A percentile compares a stretch with the other conserved stretches of the same genome.
Conservation (phyloP, 192 early-diverging fungal species). For the Lunasporangiospora selenospora region DNA sequence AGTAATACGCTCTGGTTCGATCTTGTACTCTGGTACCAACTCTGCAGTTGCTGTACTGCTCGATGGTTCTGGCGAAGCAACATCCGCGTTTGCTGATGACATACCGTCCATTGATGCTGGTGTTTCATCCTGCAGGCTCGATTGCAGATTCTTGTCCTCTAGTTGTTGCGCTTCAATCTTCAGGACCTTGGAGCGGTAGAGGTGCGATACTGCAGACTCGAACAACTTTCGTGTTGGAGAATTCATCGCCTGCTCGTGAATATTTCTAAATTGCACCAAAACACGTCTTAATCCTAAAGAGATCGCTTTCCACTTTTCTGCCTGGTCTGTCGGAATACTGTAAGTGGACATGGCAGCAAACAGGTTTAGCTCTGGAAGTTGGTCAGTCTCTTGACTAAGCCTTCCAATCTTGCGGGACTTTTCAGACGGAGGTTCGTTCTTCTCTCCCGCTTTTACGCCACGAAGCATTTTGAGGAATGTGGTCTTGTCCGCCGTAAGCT, state of each 20-base stretch:
- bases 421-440: neutral
- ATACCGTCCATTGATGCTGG: too few relatives aligned
- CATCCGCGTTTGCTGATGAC: too few relatives aligned
- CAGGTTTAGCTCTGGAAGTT: slow-evolving; percentile 8
- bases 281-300: neutral
- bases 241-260: neutral
- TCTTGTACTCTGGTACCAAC: too few relatives aligned
- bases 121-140: neutral
- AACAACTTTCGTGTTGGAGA: slow-evolving; percentile 32
- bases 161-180: neutral
- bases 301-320: slow-evolving; percentile 11
- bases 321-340: slow-evolving; percentile 13
- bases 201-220: slow-evolving; percentile 33
- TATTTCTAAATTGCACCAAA: neutral
- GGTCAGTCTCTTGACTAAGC: neutral
- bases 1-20: neutral
- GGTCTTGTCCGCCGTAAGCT: too few relatives aligned
- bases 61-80: too few relatives aligned
- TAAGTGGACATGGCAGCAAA: neutral
- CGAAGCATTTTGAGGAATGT: too few relatives aligned
- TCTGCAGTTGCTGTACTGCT: too few relatives aligned
- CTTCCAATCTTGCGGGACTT: slow-evolving; percentile 1
- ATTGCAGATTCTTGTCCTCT: neutral
- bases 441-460: too few relatives aligned
- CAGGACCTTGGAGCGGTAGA: slow-evolving; percentile 20